Evolutionary conservation across 352 stramenopile species (phyloP).

Genomic region (Detonula confervacea): DNA sequence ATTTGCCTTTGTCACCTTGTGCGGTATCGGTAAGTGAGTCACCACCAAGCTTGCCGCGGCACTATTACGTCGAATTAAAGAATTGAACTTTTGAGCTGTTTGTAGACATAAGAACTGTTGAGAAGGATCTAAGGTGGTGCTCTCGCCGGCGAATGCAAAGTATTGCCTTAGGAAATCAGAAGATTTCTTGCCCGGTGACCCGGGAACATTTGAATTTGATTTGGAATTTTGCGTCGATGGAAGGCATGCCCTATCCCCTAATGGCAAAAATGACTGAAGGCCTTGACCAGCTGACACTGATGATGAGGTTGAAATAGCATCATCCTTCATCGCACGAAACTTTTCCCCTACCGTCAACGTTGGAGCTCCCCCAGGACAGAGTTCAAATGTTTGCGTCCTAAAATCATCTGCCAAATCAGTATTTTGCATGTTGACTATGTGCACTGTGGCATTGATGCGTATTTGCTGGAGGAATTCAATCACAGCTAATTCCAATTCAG

Average conservation of each 20-base stretch:
- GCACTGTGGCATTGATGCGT: constrained; percentile 51
- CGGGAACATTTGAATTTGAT: background rate
- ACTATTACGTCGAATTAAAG: constrained; percentile 47
- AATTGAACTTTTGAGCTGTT: constrained; percentile 57
- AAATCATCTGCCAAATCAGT: constrained; percentile 48
- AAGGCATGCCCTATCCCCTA: constrained; percentile 20
- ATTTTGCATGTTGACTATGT: constrained; percentile 52
- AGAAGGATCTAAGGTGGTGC: background rate
- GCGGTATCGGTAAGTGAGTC: constrained; percentile 60
- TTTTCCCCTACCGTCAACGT: constrained; percentile 39
- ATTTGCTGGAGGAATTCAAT: constrained; percentile 50
- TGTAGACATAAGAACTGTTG: constrained; percentile 19
- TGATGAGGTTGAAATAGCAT: constrained; percentile 12
- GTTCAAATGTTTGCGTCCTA: constrained; percentile 14
- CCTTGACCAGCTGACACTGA: constrained; percentile 14
- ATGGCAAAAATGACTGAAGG: constrained; percentile 3
- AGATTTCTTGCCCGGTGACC: background rate
- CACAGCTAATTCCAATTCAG: constrained; percentile 38
- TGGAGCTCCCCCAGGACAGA: constrained; percentile 14
- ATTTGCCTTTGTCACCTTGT: constrained; percentile 23
- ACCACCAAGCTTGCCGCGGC: constrained; percentile 55
- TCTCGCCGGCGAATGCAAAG: constrained; percentile 12
- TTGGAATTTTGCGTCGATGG: background rate
- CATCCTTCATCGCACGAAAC: constrained; percentile 20
- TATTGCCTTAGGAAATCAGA: background rate